Percentiles rank a stretch among this genome's conserved stretches.
Evolutionary conservation across 176 grass and related monocot species (phyloP).

Genomic region (Triticum dicoccoides): DNA sequence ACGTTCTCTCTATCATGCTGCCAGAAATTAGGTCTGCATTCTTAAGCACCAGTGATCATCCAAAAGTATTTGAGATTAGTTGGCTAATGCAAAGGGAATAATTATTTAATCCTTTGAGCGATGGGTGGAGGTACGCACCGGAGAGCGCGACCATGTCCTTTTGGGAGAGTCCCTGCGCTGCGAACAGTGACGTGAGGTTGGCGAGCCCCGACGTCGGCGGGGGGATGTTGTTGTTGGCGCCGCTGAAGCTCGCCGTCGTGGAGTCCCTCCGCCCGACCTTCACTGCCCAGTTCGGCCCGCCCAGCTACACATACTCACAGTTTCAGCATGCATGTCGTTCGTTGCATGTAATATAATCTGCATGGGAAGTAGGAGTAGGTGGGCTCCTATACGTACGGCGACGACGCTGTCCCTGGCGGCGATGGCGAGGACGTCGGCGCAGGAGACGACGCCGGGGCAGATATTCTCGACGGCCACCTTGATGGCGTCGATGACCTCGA

Average conservation of each 20-base stretch:
- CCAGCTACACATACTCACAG: conserved; percentile 33
- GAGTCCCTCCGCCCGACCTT: conserved; percentile 74
- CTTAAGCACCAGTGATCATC: neutral
- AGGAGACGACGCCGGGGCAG: conserved; percentile 77
- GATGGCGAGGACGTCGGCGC: conserved; percentile 82
- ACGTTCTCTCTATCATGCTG: too few species aligned
- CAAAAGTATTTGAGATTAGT: neutral
- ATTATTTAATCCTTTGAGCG: neutral
- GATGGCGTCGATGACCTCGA: conserved; percentile 74
- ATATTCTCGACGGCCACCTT: conserved; percentile 61
- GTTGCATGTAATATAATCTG: too few species aligned
- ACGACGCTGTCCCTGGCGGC: conserved; percentile 58
- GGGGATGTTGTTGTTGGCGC: conserved; percentile 63
- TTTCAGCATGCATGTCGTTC: neutral
- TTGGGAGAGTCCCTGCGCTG: conserved; percentile 53
- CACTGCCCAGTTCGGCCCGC: conserved; percentile 60
- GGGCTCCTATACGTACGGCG: conserved; percentile 20
- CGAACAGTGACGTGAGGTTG: conserved; percentile 58
- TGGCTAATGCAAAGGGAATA: neutral
- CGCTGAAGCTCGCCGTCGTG: conserved; percentile 48
- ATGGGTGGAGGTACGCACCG: conserved; percentile 27
- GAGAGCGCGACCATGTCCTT: conserved; percentile 70
- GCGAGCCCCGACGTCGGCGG: conserved; percentile 41
- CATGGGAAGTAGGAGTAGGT: neutral
- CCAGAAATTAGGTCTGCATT: neutral